These are phyloP conservation scores for Aureobasidium sp. DNA, from an alignment of 2,329 filamentous ascomycete species.

Conservation along the genomic window DNA sequence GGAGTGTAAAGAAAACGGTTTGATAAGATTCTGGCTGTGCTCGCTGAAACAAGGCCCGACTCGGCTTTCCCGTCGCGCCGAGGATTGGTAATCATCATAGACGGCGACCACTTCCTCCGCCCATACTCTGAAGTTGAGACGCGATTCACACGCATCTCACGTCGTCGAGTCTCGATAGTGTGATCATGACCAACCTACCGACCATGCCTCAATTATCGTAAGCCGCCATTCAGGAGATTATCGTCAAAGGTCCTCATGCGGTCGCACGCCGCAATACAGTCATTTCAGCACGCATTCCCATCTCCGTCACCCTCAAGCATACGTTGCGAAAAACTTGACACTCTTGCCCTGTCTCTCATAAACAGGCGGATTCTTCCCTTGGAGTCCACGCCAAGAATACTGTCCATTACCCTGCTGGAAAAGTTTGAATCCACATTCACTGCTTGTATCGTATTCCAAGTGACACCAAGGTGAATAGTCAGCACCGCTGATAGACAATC, in stretches of 20 bases:
- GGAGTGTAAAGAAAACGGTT: neutral
- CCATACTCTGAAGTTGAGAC: no score
- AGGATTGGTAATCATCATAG: conserved; percentile 1
- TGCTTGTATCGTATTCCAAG: conserved; percentile 19
- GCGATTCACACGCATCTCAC: no score
- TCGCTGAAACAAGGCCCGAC: neutral
- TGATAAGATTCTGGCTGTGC: neutral
- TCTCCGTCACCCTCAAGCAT: conserved; percentile 15
- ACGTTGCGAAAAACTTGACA: conserved; percentile 21
- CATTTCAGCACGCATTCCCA: no score
- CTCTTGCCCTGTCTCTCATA: conserved; percentile 21
- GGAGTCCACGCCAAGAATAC: conserved; percentile 20
- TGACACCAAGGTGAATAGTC: conserved; percentile 24
- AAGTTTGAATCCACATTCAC: conserved; percentile 12
- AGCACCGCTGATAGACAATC: conserved; percentile 18
- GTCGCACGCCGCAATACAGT: neutral
- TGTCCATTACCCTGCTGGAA: conserved; percentile 22
- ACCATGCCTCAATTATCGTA: no score
- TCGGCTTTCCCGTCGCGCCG: neutral
- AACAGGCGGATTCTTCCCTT: conserved; percentile 19
- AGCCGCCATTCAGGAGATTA: no score
- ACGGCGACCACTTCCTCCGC: no score
- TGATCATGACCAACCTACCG: no score
- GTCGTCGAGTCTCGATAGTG: no score
- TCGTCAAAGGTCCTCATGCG: no score